Evolutionary conservation across 257 asterid genomes (phyloP).

Genomic region (Solanum lignicaule): DNA sequence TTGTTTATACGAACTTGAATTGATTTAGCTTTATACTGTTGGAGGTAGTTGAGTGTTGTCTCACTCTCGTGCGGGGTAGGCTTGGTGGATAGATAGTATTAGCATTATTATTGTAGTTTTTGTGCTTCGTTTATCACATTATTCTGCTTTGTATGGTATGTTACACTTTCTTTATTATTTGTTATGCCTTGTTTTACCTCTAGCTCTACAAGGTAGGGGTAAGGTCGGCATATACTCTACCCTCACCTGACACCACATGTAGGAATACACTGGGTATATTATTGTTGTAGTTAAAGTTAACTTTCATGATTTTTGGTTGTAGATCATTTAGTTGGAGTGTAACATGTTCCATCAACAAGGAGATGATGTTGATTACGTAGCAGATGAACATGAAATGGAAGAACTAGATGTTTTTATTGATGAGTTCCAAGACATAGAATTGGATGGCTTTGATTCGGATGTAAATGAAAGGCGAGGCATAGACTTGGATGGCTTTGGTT

Average conservation of each 20-base stretch:
- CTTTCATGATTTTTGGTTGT: neutral
- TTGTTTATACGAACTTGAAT: neutral
- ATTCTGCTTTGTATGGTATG: neutral
- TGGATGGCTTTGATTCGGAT: neutral
- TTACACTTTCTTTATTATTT: neutral
- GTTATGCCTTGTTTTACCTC: neutral
- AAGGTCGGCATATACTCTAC: neutral
- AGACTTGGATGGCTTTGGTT: neutral
- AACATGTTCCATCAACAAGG: neutral
- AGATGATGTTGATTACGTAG: neutral
- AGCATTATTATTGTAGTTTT: neutral
- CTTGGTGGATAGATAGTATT: neutral
- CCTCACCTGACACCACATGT: neutral
- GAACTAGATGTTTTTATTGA: neutral
- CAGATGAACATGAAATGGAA: neutral
- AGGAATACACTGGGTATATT: neutral
- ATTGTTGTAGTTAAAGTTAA: neutral
- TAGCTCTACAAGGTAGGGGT: neutral
- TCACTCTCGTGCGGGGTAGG: neutral
- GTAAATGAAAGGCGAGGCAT: neutral
- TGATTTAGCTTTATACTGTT: neutral
- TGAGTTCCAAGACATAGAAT: neutral
- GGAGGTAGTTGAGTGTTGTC: neutral
- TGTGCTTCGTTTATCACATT: neutral
- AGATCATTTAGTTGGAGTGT: neutral